phyloP scores from a whole-genome alignment of 2,329 filamentous ascomycete genomes.

The Trematosphaeria pertusa region DNA sequence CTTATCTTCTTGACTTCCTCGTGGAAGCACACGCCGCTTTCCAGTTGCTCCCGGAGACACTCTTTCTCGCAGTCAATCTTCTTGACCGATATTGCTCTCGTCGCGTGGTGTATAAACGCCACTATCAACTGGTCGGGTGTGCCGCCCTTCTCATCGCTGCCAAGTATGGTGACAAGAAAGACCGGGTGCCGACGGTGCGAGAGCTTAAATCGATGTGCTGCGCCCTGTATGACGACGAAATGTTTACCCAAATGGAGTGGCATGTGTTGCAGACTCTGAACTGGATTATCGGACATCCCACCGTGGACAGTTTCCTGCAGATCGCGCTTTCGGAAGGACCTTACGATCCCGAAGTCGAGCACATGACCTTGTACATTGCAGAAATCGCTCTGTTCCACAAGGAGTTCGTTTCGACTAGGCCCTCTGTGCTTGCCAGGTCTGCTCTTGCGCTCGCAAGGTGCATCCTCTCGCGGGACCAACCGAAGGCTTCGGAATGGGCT shows the following conservation, averaged over 20 bases:
- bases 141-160: slow-evolving; percentile 94
- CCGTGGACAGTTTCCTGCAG: slow-evolving; percentile 91
- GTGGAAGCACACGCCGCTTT: slow-evolving; percentile 97
- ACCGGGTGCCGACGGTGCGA: slow-evolving; percentile 94
- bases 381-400: slow-evolving; percentile 96
- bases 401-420: slow-evolving; percentile 92
- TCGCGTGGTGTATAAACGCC: slow-evolving; percentile 97
- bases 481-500: slow-evolving; percentile 77
- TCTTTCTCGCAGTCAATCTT: slow-evolving; percentile 96
- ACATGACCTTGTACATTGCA: slow-evolving; percentile 92
- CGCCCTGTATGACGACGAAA: slow-evolving; percentile 95
- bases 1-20: slow-evolving; percentile 96
- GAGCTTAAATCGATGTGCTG: slow-evolving; percentile 99
- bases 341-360: slow-evolving; percentile 86
- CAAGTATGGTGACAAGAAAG: slow-evolving; percentile 99
- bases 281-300: slow-evolving; percentile 95
- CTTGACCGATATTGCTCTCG: slow-evolving; percentile 98
- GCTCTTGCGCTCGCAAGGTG: slow-evolving; percentile 86
- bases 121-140: slow-evolving; percentile 97
- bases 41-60: slow-evolving; percentile 88
- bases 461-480: slow-evolving; percentile 81
- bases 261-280: slow-evolving; percentile 97
- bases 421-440: slow-evolving; percentile 88
- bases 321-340: slow-evolving; percentile 77
- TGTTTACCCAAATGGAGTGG: slow-evolving; percentile 99